These are phyloP conservation scores for Aureobasidium subglaciale DNA, from an alignment of 2,329 filamentous ascomycete genomes.

Conservation along the genomic window DNA sequence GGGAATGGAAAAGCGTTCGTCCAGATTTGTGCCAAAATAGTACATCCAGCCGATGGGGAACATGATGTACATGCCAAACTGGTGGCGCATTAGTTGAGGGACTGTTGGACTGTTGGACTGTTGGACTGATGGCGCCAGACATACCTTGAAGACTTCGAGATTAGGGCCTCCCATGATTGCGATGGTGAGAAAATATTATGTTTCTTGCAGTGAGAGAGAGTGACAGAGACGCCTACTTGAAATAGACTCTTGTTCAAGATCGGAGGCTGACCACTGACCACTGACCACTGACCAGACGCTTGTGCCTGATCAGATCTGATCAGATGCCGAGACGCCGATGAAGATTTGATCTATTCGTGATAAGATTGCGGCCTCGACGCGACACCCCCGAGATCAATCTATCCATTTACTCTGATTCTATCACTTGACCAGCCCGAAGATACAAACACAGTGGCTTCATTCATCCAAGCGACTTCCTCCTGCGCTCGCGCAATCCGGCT, in stretches of 20 bases:
- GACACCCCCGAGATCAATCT: background rate
- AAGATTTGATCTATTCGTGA: background rate
- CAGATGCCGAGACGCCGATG: background rate
- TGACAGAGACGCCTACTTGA: too few species aligned
- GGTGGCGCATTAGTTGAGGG: background rate
- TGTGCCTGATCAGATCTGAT: too few species aligned
- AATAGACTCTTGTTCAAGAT: background rate
- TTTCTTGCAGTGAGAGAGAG: background rate
- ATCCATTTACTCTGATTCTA: too few species aligned
- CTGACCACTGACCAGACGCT: too few species aligned
- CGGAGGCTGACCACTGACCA: background rate
- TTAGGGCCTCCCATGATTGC: slow-evolving; percentile 68
- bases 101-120: background rate
- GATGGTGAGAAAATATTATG: background rate
- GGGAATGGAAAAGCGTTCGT: slow-evolving; percentile 78
- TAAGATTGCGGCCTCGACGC: background rate
- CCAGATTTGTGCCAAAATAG: slow-evolving; percentile 98
- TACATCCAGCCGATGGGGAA: slow-evolving; percentile 99
- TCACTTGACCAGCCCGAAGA: background rate
- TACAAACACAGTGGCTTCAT: background rate
- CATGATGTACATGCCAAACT: slow-evolving; percentile 99
- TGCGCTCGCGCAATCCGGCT: background rate
- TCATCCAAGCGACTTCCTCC: background rate
- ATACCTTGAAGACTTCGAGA: slow-evolving; percentile 89
- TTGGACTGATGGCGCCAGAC: slow-evolving; percentile 12